phyloP scores from a whole-genome alignment of 129 eudicot species.

The Flaveria linearis region DNA sequence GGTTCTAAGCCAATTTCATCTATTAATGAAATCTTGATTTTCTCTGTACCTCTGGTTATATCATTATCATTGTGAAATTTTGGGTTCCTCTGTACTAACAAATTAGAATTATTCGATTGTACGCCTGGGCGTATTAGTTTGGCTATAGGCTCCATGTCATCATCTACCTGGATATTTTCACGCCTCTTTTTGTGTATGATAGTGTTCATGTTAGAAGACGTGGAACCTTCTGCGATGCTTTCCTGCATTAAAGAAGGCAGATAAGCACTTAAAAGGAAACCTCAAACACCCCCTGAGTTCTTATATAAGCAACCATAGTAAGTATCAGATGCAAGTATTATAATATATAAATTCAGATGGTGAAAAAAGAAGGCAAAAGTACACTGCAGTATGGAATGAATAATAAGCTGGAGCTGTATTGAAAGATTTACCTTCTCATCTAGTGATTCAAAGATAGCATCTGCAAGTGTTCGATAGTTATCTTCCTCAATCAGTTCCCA shows the following conservation, averaged over 20 bases:
- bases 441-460: conserved; percentile 60
- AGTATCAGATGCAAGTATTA: not conserved
- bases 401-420: not conserved
- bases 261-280: not conserved
- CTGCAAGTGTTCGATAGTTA: conserved; percentile 69
- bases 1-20: conserved; percentile 49
- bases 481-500: conserved; percentile 81
- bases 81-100: not conserved
- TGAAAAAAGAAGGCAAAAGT: not conserved
- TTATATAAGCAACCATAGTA: not conserved
- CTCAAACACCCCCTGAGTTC: not conserved
- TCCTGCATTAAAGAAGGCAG: not conserved
- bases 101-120: conserved; percentile 22
- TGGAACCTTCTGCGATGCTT: conserved; percentile 31
- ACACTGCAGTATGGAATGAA: not conserved
- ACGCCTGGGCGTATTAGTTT: conserved; percentile 22
- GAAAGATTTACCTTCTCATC: conserved; percentile 53
- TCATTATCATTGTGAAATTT: conserved; percentile 40
- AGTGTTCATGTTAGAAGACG: conserved; percentile 19
- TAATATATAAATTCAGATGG: not conserved
- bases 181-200: conserved; percentile 29
- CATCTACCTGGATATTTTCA: conserved; percentile 25
- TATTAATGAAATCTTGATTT: conserved; percentile 49
- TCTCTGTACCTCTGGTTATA: conserved; percentile 65
- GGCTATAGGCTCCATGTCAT: conserved; percentile 26